Percentiles rank a stretch among this genome's conserved stretches.
These are phyloP conservation scores for Xylariaceae sp. DNA, from an alignment of 2,329 filamentous ascomycete genomes.

Conservation along the genomic window DNA sequence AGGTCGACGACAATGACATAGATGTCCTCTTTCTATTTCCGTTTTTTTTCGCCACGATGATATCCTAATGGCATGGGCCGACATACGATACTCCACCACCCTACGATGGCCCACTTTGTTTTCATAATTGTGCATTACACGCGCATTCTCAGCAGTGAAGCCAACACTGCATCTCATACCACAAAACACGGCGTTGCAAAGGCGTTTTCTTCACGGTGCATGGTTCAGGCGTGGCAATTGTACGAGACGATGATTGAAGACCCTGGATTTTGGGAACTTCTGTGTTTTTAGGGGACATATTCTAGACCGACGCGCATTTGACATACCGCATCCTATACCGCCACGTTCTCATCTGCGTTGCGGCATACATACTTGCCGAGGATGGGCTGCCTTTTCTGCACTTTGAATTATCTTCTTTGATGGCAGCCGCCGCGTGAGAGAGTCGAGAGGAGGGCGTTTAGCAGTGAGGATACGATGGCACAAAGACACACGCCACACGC, in stretches of 20 bases:
- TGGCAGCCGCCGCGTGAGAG: too few relatives aligned
- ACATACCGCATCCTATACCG: too few relatives aligned
- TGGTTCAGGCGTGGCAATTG: constrained; percentile 22
- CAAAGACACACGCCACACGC: too few relatives aligned
- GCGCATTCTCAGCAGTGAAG: too few relatives aligned
- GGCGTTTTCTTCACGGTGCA: constrained; percentile 25
- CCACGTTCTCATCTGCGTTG: too few relatives aligned
- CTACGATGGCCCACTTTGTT: constrained; percentile 5
- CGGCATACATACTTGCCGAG: too few relatives aligned
- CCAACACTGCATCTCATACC: too few relatives aligned
- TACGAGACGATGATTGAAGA: constrained; percentile 28
- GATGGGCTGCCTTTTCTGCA: background rate
- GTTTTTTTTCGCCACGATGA: constrained; percentile 22
- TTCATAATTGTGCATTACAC: too few relatives aligned
- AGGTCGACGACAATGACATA: background rate
- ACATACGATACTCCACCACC: constrained; percentile 24
- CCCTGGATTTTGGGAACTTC: constrained; percentile 17
- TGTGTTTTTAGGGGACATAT: constrained; percentile 17
- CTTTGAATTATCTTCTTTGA: background rate
- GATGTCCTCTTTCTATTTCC: background rate
- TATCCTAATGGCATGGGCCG: constrained; percentile 23
- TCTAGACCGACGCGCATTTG: constrained; percentile 14
- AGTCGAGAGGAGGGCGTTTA: too few relatives aligned
- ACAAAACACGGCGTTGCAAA: constrained; percentile 14
- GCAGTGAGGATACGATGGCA: too few relatives aligned